phyloP scores from a whole-genome alignment of 805 yeast genomes.

The Ogataea trehaloabstinens region DNA sequence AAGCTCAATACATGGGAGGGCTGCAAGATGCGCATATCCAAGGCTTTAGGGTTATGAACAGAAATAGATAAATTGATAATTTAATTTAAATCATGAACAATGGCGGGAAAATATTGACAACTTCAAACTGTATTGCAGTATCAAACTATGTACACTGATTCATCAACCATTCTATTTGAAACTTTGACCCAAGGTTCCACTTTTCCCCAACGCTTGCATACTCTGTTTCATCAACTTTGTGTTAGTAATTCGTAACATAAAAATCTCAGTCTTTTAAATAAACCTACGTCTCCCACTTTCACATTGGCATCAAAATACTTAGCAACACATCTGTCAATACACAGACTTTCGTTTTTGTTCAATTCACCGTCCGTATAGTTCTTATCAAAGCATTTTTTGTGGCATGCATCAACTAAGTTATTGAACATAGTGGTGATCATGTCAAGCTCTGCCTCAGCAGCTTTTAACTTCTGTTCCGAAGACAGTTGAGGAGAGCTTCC shows the following conservation, averaged over 20 bases:
- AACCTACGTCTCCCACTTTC: slow-evolving; percentile 71
- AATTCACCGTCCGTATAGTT: slow-evolving; percentile 71
- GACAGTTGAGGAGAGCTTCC: slow-evolving; percentile 70
- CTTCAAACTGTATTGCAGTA: background rate
- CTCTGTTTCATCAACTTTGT: slow-evolving; percentile 16
- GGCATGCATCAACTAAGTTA: slow-evolving; percentile 82
- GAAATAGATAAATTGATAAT: no score
- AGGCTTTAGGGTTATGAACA: slow-evolving; percentile 51
- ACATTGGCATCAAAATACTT: slow-evolving; percentile 93
- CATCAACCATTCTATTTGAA: slow-evolving; percentile 5
- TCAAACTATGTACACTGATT: background rate
- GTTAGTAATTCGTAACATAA: background rate
- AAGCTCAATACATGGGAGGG: slow-evolving; percentile 85
- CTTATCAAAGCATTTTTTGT: slow-evolving; percentile 74
- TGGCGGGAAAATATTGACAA: no score
- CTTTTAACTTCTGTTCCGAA: slow-evolving; percentile 73
- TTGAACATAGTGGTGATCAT: slow-evolving; percentile 98
- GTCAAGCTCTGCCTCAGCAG: slow-evolving; percentile 96
- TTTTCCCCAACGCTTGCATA: slow-evolving; percentile 38
- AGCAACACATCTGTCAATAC: slow-evolving; percentile 94
- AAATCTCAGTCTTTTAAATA: background rate
- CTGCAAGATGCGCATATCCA: slow-evolving; percentile 59
- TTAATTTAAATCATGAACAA: background rate
- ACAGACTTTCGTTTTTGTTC: slow-evolving; percentile 75
- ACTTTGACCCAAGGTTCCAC: slow-evolving; percentile 30